Evolutionary conservation across 2,329 filamentous ascomycete genomes (phyloP).

Genomic region (Fusarium udum): DNA sequence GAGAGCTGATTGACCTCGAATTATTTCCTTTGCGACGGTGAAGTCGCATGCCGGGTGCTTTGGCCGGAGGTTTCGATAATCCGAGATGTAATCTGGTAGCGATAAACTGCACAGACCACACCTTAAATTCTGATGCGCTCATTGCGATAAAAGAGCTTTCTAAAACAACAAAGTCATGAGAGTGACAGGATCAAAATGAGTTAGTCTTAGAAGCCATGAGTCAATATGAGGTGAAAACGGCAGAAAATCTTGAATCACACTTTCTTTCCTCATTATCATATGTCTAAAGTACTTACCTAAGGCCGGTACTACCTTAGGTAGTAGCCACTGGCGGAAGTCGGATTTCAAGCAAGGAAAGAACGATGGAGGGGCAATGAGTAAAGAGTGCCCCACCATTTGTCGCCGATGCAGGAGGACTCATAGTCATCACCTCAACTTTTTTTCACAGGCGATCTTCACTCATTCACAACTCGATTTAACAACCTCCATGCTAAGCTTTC

Average conservation of each 20-base stretch:
- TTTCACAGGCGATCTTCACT: conserved; percentile 39
- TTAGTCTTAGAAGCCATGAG: neutral
- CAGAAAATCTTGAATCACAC: neutral
- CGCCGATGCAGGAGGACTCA: conserved; percentile 45
- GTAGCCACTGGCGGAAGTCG: conserved; percentile 23
- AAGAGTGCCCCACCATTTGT: conserved; percentile 40
- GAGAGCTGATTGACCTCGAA: neutral
- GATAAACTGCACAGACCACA: conserved; percentile 46
- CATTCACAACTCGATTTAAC: conserved; percentile 24
- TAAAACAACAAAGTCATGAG: neutral
- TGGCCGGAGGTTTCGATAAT: conserved; percentile 33
- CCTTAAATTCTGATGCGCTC: conserved; percentile 44
- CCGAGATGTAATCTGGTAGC: conserved; percentile 20
- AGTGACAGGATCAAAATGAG: neutral
- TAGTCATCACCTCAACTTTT: conserved; percentile 42
- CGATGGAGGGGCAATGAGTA: conserved; percentile 42
- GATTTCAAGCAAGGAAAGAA: conserved; percentile 32
- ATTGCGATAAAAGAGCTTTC: neutral
- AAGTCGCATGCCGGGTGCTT: conserved; percentile 13
- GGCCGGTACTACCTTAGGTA: neutral
- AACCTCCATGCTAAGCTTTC: neutral
- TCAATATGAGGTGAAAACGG: neutral
- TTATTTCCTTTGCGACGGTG: conserved; percentile 8
- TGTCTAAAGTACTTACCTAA: neutral
- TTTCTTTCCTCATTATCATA: neutral